Percentiles rank a stretch among this genome's conserved stretches.
phyloP scores from a whole-genome alignment of 352 stramenopile genomes.

The Pythium biforme region DNA sequence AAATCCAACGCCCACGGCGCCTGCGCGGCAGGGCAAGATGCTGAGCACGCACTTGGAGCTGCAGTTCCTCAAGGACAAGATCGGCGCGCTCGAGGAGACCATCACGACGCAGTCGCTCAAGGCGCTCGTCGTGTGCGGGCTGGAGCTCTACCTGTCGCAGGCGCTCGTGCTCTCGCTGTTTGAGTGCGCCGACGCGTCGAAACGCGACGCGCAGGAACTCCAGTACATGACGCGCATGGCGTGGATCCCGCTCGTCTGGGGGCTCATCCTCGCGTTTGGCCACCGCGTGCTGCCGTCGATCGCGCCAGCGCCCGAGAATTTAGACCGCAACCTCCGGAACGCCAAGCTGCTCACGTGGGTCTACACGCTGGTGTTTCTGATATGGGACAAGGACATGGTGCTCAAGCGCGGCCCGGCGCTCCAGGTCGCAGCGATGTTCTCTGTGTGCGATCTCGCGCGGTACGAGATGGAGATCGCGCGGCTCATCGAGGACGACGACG shows the following conservation, averaged over 20 bases:
- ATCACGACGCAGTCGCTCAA: constrained; percentile 46
- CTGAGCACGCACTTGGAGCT: constrained; percentile 22
- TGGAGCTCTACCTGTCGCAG: constrained; percentile 76
- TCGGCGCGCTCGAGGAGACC: constrained; percentile 25
- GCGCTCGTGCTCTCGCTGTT: constrained; percentile 73
- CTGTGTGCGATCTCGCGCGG: constrained; percentile 58
- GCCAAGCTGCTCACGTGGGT: constrained; percentile 70
- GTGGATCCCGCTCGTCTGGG: constrained; percentile 51
- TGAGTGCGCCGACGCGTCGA: constrained; percentile 43
- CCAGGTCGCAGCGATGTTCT: constrained; percentile 70
- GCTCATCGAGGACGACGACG: constrained; percentile 51
- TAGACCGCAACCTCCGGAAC: constrained; percentile 66
- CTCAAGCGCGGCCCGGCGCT: constrained; percentile 68
- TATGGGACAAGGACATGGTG: constrained; percentile 71
- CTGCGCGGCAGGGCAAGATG: not conserved
- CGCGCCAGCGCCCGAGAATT: constrained; percentile 54
- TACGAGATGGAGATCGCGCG: constrained; percentile 75
- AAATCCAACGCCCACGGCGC: too few species aligned
- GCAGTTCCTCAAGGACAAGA: constrained; percentile 22
- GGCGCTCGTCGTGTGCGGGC: constrained; percentile 47
- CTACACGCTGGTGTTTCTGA: constrained; percentile 55
- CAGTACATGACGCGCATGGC: constrained; percentile 64
- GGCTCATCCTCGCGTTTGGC: constrained; percentile 53
- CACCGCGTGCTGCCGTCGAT: constrained; percentile 37
- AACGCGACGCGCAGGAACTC: constrained; percentile 67